Evolutionary conservation across 169 alveolate genomes (phyloP), one percentile per base, ranked within the genome.

Genomic region (Perkinsus olseni): DNA sequence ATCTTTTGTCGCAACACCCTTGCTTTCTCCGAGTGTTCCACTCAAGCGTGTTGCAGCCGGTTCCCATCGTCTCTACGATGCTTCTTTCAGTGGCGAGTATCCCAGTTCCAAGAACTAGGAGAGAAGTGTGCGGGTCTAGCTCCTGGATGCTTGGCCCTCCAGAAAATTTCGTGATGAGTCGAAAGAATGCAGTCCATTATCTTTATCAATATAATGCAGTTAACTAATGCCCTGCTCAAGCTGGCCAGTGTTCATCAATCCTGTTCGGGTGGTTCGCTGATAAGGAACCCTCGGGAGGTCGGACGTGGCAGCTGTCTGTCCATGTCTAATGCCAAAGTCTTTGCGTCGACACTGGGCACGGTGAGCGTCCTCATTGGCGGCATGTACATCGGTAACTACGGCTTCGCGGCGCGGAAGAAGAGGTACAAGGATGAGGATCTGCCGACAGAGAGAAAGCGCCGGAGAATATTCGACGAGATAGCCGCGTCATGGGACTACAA

Each of bases 401-500:
- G 82, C 31, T 62, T 62, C 82, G 82, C 82, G 31, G 82, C 37
- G 10, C 82, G 82, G 82, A 28, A 62, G 17, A 62, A 62, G 82
- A 62, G 82, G 82, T 62, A 62, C 17, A 62, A 62, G 82, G 82
- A 62, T 28, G 82, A 62, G 82, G 82, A 62, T 24, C 17, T 62
- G 82, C 82, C 82, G 0, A 62, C 94, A 50, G 94, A 93, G 92
- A 39, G 39, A 3, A 74, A 74, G 31, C 37, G 94, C 20, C 74
- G 92, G 28, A 91, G 36, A 28, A 93, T 91, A 34, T 93, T 93
- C 92, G 93, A 48, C 39, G 38, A 45, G 74, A 48, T 38, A 24
- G 94, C 94, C 48, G 48, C 17, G 0, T 28, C 90, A n/a, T 93
- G 94, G 94, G 94, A 93, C 93, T 11, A 74, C n/a, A 74, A 50